Evolutionary conservation across 2,329 filamentous ascomycete genomes (phyloP), one percentile per base, ranked within the genome.

Genomic region (Zarea fungicola): DNA sequence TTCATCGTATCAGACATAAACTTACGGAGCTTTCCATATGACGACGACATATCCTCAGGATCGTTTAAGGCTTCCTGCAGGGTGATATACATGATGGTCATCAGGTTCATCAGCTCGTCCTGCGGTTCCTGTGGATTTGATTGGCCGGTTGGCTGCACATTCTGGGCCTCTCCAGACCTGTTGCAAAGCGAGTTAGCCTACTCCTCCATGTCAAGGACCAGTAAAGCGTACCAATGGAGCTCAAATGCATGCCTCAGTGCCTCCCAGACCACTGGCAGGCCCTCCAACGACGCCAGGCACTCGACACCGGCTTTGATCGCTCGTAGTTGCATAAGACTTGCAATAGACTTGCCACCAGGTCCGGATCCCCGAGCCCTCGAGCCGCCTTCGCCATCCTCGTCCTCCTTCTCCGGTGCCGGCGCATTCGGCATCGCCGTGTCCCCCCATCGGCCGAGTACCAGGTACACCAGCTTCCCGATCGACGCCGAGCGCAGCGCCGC

Each of bases 361-460:
- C n/a, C 43, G 6, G 43, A 6, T 6, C 44, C 35, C 26, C 29
- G 39, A 19, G 26, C 26, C 36, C 28, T 32, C 14, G 28, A 32
- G n/a, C n/a, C 35, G 5, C 36, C 45, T 4, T 48, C 37, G 2
- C 45, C 45, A 22, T 34, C 28, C 7, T 34, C 45, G 14, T 42
- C 29, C 5, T 28, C 37, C 6, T 42, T 37, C 4, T 60, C 59
- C 72, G 55, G 45, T 68, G 71, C 58, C 52, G 62, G 62, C 48
- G 56, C 69, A 63, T 50, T 72, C 55, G 50, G 65, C 61, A 81
- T 78, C 26, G 83, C 84, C 10, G 83, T 88, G 42, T 83, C 74
- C 3, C 75, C 78, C 87, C 87, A 91, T 29, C 83, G 73, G 2
- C 87, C 87, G 5, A 88, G 74, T 13, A 85, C 70, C 22, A 87